Percentiles rank a stretch among this genome's conserved stretches.
Conservation (phyloP, 176 grass and related monocot species). For the Zizania latifolia region DNA sequence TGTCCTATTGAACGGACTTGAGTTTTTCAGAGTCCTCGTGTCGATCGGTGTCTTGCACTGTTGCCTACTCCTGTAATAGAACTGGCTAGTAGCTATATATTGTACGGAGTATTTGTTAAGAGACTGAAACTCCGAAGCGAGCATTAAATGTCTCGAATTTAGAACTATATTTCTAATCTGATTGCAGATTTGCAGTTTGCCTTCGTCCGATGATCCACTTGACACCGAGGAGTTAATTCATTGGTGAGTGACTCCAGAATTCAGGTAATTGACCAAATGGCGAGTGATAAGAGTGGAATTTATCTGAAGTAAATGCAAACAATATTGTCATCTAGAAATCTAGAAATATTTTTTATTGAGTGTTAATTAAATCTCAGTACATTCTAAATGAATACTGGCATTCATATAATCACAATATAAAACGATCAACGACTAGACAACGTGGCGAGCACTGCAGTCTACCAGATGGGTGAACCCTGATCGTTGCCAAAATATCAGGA, state of each 20-base stretch:
- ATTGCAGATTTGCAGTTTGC: not conserved
- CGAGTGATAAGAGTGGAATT: too few relatives aligned
- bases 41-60: slow-evolving; percentile 8
- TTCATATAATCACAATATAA: too few relatives aligned
- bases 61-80: slow-evolving; percentile 18
- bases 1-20: slow-evolving; percentile 32
- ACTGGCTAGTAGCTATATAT: not conserved
- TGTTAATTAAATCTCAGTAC: too few relatives aligned
- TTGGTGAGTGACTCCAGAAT: not conserved
- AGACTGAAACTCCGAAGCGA: slow-evolving; percentile 18
- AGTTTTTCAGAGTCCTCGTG: slow-evolving; percentile 46
- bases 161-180: not conserved
- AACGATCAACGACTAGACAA: too few relatives aligned
- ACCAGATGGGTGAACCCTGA: too few relatives aligned
- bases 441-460: too few relatives aligned
- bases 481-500: not conserved
- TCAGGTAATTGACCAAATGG: not conserved
- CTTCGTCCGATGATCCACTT: not conserved
- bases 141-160: too few relatives aligned
- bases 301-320: too few relatives aligned
- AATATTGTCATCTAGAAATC: too few relatives aligned
- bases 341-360: too few relatives aligned
- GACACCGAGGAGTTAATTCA: too few relatives aligned
- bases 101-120: not conserved
- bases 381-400: too few relatives aligned